phyloP scores from a whole-genome alignment of 768 basidiomycete species.

The Tylopilus intermedius region DNA sequence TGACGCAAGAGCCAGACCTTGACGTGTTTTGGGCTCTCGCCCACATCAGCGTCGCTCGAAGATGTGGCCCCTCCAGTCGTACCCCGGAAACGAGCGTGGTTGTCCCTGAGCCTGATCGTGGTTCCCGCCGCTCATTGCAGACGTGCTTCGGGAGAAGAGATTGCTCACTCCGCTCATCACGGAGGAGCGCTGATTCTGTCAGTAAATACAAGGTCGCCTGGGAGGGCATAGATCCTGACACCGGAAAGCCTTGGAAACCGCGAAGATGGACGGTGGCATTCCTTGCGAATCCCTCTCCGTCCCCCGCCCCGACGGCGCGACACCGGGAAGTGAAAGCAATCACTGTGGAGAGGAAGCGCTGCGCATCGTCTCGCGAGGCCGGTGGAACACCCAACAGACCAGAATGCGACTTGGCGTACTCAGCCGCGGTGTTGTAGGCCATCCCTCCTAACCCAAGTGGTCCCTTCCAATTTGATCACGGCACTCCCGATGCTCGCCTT shows the following conservation, averaged over 20 bases:
- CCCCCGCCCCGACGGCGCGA: too few relatives aligned
- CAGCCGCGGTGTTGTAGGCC: slow-evolving; percentile 46
- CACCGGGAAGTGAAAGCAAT: too few relatives aligned
- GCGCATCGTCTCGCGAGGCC: slow-evolving; percentile 4
- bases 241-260: too few relatives aligned
- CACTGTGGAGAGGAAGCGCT: slow-evolving; percentile 12
- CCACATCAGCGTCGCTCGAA: slow-evolving; percentile 4
- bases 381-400: neutral
- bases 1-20: slow-evolving; percentile 43
- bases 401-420: slow-evolving; percentile 36
- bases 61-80: neutral
- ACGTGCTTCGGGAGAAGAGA: slow-evolving; percentile 48
- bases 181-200: slow-evolving; percentile 17
- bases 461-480: slow-evolving; percentile 53
- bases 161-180: slow-evolving; percentile 28
- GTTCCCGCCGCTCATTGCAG: slow-evolving; percentile 24
- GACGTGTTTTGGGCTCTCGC: neutral
- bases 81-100: slow-evolving; percentile 12
- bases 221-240: too few relatives aligned
- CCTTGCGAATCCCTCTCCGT: too few relatives aligned
- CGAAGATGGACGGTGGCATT: too few relatives aligned
- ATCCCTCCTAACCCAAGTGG: slow-evolving; percentile 15
- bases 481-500: slow-evolving; percentile 50
- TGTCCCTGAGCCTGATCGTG: slow-evolving; percentile 4
- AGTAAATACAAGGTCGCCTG: too few relatives aligned